Evolutionary conservation across 306 rosid species (phyloP).

Genomic region (Myrica gale): DNA sequence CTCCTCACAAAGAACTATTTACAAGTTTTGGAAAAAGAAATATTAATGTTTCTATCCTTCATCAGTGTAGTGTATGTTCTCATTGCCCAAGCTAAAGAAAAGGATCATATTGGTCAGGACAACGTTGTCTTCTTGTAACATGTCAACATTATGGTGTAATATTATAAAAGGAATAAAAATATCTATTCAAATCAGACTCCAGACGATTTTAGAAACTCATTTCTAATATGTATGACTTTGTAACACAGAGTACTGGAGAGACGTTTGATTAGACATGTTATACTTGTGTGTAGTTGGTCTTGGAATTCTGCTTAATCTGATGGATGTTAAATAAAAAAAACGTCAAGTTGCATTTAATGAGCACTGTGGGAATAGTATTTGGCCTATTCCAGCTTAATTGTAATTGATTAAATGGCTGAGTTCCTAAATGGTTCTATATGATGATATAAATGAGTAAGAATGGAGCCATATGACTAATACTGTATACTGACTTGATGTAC

Average conservation of each 20-base stretch:
- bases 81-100: background rate
- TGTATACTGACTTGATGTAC: slow-evolving; percentile 24
- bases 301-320: background rate
- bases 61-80: background rate
- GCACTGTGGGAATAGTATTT: background rate
- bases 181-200: no score
- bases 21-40: background rate
- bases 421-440: background rate
- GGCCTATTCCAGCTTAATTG: slow-evolving; percentile 1
- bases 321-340: background rate
- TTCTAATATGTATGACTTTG: no score
- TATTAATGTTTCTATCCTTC: background rate
- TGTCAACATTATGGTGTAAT: background rate
- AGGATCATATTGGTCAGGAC: background rate
- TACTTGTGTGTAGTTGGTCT: background rate
- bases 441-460: background rate
- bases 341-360: background rate
- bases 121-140: background rate
- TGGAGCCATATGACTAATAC: background rate
- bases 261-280: background rate
- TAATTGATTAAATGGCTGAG: background rate
- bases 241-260: background rate
- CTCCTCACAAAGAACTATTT: background rate
- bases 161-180: no score
- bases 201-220: no score